A percentile compares a stretch with the other conserved stretches of the same genome.
Conservation (phyloP, 257 asterid species). For the Cinchona pubescens region DNA sequence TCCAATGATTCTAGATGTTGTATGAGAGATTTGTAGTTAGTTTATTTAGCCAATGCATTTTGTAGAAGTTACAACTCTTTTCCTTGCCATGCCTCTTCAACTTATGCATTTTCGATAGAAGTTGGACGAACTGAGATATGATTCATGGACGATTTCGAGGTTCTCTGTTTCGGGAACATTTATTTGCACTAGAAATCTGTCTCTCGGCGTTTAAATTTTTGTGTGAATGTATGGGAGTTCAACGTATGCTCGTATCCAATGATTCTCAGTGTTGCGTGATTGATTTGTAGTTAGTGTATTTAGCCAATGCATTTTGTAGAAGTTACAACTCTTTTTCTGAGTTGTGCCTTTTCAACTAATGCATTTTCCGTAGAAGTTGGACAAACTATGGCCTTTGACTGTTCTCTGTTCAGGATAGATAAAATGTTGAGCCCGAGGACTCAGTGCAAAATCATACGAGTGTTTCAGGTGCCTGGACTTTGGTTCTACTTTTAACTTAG, state of each 20-base stretch:
- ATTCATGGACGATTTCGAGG: no score
- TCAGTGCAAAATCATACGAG: not conserved
- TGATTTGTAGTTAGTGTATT: no score
- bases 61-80: no score
- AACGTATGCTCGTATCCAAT: not conserved
- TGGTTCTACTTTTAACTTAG: not conserved
- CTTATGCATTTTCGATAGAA: not conserved
- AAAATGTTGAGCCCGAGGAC: not conserved
- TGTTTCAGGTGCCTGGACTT: not conserved
- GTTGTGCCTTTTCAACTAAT: not conserved
- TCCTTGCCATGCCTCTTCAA: not conserved
- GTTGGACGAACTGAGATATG: not conserved
- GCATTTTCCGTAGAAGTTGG: not conserved
- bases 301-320: no score
- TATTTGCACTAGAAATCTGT: constrained; percentile 1
- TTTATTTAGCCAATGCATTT: no score
- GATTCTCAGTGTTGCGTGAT: not conserved
- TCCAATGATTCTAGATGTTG: no score
- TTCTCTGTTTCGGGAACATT: not conserved
- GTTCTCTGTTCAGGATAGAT: not conserved
- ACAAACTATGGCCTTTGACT: not conserved
- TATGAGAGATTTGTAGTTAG: no score
- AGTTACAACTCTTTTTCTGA: no score
- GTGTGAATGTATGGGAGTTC: not conserved
- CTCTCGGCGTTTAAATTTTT: not conserved